phyloP scores from a whole-genome alignment of 768 basidiomycete species.

The Pleurotus salmoneostramineus region DNA sequence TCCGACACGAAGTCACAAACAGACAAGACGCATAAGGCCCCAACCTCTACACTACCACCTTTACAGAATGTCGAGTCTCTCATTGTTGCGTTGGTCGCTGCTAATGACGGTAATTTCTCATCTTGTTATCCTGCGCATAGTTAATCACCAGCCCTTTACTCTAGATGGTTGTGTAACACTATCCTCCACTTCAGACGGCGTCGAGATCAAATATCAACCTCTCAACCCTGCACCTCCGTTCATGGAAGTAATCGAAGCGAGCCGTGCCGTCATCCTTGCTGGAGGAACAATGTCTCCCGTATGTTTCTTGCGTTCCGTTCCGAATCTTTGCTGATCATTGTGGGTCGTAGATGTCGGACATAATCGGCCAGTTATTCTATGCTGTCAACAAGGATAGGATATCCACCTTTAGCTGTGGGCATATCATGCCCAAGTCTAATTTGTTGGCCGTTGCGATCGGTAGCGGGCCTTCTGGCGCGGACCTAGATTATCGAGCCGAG shows the following conservation, averaged over 20 bases:
- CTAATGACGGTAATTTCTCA: constrained; percentile 57
- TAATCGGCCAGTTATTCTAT: constrained; percentile 76
- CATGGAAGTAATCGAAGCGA: constrained; percentile 74
- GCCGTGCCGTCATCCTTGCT: constrained; percentile 84
- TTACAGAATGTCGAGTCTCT: constrained; percentile 81
- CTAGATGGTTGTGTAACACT: constrained; percentile 75
- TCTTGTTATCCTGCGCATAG: not conserved
- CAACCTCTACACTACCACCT: constrained; percentile 49
- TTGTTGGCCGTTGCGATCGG: constrained; percentile 71
- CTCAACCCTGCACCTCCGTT: constrained; percentile 91
- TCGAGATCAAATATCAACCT: constrained; percentile 85
- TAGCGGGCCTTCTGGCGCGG: constrained; percentile 70
- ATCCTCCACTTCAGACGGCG: constrained; percentile 36
- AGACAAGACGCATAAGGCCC: constrained; percentile 14
- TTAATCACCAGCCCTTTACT: constrained; percentile 21
- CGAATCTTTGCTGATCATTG: not conserved
- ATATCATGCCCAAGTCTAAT: constrained; percentile 82
- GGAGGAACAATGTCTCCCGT: constrained; percentile 99
- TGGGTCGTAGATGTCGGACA: constrained; percentile 77
- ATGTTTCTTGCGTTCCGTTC: constrained; percentile 14
- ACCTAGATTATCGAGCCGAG: constrained; percentile 79
- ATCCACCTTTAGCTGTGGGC: constrained; percentile 85
- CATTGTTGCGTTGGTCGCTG: constrained; percentile 68
- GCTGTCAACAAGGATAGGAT: constrained; percentile 57
- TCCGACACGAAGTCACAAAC: too few species aligned